These are phyloP conservation scores for Cucurbita ficifolia DNA, from an alignment of 306 rosid species.

Conservation along the genomic window DNA sequence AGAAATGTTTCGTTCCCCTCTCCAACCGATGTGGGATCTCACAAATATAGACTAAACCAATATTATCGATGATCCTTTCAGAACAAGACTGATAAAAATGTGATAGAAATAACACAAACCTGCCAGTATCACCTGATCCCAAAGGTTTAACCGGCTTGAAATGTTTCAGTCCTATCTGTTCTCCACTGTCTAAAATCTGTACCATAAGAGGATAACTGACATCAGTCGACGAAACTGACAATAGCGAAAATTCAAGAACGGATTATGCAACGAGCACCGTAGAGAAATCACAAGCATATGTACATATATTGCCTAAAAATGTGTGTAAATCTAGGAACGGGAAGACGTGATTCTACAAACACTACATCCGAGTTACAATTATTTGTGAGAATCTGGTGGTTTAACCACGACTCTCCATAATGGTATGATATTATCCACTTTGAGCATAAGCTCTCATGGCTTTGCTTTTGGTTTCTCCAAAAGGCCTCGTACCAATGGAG, in stretches of 20 bases:
- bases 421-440: too few species aligned
- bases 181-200: conserved; percentile 68
- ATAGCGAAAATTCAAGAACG: background rate
- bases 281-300: background rate
- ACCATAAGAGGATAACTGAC: background rate
- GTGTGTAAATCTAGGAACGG: background rate
- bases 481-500: too few species aligned
- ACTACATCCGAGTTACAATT: background rate
- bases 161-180: conserved; percentile 64
- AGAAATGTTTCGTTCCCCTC: too few species aligned
- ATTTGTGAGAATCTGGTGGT: background rate
- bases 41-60: background rate
- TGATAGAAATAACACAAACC: conserved; percentile 21
- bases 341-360: background rate
- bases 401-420: too few species aligned
- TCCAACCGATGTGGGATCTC: too few species aligned
- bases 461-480: too few species aligned
- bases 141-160: conserved; percentile 77
- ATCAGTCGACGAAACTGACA: background rate
- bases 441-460: too few species aligned
- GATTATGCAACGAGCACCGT: background rate
- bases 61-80: background rate
- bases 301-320: background rate
- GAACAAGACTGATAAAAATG: background rate
- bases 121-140: conserved; percentile 97